Percentiles rank a stretch among this genome's conserved stretches.
These are phyloP conservation scores for Arachis stenosperma DNA, from an alignment of 306 rosid species.

Conservation along the genomic window DNA sequence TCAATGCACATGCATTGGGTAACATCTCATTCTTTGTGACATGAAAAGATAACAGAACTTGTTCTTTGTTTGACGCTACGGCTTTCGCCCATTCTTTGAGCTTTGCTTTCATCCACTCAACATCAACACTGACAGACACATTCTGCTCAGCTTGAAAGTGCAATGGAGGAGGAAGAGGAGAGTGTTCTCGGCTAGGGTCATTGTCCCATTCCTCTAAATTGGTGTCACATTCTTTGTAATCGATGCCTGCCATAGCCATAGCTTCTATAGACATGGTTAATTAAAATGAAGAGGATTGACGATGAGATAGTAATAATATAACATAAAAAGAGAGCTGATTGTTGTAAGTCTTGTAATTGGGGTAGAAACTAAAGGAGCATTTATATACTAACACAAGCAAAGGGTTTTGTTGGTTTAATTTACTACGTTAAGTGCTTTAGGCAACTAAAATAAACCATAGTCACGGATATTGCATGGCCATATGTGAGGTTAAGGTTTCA, in stretches of 20 bases:
- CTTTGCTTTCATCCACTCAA: conserved; percentile 32
- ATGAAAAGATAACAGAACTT: not conserved
- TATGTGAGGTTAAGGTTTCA: not conserved
- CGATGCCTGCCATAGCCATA: conserved; percentile 56
- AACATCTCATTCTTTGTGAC: not conserved
- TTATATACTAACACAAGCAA: conserved; percentile 24
- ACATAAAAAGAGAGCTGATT: not conserved
- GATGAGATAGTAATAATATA: not conserved
- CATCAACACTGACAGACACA: not conserved
- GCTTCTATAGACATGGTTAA: conserved; percentile 45
- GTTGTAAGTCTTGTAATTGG: not conserved
- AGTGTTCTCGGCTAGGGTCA: not conserved
- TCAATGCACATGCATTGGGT: not conserved
- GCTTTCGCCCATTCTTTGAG: conserved; percentile 37
- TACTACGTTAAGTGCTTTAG: too few species aligned
- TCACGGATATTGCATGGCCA: conserved; percentile 31
- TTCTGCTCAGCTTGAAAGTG: conserved; percentile 22
- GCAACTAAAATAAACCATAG: not conserved
- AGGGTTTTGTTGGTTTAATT: not conserved
- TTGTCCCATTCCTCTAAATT: conserved; percentile 31
- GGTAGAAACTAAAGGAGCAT: not conserved
- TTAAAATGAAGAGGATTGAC: not conserved
- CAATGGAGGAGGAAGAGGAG: conserved; percentile 35
- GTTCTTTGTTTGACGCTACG: conserved; percentile 23
- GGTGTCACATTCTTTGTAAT: conserved; percentile 38